Conservation (phyloP, 2,329 filamentous ascomycete genomes). For the Apiospora sp. region DNA sequence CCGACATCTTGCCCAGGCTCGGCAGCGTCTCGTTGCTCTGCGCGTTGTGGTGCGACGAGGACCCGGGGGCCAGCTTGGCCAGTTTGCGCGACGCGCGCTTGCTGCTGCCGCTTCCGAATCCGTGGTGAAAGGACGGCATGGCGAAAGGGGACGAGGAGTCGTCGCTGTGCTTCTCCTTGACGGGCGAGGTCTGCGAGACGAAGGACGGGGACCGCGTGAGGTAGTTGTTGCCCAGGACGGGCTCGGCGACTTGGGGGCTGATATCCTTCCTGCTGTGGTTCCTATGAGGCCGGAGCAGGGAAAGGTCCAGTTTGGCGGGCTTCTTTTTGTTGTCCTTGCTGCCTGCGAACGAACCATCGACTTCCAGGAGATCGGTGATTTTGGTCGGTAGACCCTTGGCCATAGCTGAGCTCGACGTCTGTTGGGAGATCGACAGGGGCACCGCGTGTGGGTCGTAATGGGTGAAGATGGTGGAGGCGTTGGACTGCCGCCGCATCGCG, state of each 20-base stretch:
- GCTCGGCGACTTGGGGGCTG: conserved; percentile 37
- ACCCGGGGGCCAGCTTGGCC: conserved; percentile 42
- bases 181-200: conserved; percentile 47
- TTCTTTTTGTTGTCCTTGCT: conserved; percentile 50
- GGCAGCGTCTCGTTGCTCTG: conserved; percentile 30
- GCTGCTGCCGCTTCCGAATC: conserved; percentile 1
- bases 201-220: conserved; percentile 53
- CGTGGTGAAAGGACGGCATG: conserved; percentile 26
- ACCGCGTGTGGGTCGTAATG: conserved; percentile 65
- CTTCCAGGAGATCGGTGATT: conserved; percentile 54
- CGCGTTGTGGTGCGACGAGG: conserved; percentile 31
- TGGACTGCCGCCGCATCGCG: conserved; percentile 58
- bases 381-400: conserved; percentile 62
- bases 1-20: conserved; percentile 45
- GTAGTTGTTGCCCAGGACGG: conserved; percentile 48
- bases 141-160: not conserved
- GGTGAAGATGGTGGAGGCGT: conserved; percentile 60
- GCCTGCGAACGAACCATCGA: conserved; percentile 45
- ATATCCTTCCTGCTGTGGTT: conserved; percentile 43
- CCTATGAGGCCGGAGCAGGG: conserved; percentile 49
- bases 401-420: conserved; percentile 66
- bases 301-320: conserved; percentile 59
- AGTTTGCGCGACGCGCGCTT: conserved; percentile 31
- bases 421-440: conserved; percentile 64
- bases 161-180: conserved; percentile 22